Base-by-base conservation (phyloP, 2,329 filamentous ascomycete species). In the Fusarium albidum region DNA sequence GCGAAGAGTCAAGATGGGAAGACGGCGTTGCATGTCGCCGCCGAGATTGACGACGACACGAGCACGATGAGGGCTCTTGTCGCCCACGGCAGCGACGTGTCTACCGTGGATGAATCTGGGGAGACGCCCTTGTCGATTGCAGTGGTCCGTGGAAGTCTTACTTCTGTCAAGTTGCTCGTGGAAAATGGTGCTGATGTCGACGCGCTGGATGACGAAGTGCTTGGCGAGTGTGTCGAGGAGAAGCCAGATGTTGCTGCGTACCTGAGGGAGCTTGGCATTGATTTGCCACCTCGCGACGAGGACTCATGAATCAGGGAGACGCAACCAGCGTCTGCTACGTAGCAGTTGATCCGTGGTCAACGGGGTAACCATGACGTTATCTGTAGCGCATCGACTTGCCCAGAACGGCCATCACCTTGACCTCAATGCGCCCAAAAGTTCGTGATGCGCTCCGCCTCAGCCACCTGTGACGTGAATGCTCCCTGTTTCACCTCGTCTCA, bases 21-120 rank as follows among this genome's bases (percentile, higher is more conserved):
- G 8, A 58, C 55, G 5, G 9, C 55, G 0, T 28, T 59, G 0
- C 49, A 59, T 6, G 14, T 59, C 1, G 43, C 55, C 3, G 55
- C 55, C 0, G 28, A 32, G 3, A 26, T 37, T 7, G 35, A 44
- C 2, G 43, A 41, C 10, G 26, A 43, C 0, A 17, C 28, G 0
- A 6, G 14, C 11, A 28, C 35, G 1, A 12, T 59, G 0, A 26
- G 34, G 1, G 13, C 11, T 2, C 6, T 59, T 2, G 14, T 59
- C 2, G 3, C 32, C 6, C 27, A 18, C 3, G 49, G 55, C 2
- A 45, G 40, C 1, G 18, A 51, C 9, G 49, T 59, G 11, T 14
- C 32, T 25, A 35, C 29, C 0, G 32, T 28, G 2, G 55, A 59
- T n/a, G n/a, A 26, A 1, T 25, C 31, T n/a, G 27, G 14, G 1